These are phyloP conservation scores for Huntiella abstrusa DNA, from an alignment of 2,329 filamentous ascomycete genomes.

Conservation along the genomic window DNA sequence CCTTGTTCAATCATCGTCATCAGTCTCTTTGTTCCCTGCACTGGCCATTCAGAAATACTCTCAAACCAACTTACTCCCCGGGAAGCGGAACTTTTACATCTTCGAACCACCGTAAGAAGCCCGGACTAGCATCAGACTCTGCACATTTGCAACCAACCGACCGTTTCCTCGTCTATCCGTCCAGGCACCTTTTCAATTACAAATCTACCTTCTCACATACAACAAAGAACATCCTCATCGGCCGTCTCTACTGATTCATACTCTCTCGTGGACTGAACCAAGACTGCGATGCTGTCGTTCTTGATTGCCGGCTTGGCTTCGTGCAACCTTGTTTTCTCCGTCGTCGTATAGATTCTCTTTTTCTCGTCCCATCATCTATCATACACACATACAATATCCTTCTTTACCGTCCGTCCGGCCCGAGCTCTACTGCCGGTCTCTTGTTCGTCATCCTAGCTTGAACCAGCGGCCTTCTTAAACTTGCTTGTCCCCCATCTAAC, in stretches of 20 bases:
- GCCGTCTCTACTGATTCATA: no score
- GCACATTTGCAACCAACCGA: no score
- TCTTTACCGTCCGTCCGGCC: no score
- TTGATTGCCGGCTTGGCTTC: slow-evolving; percentile 2
- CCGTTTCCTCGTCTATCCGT: no score
- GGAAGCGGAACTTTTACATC: not conserved
- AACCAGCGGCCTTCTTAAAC: not conserved
- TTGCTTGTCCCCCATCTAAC: not conserved
- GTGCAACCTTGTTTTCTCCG: no score
- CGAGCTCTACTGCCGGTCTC: no score
- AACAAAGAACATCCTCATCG: no score
- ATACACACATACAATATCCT: not conserved
- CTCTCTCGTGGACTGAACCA: not conserved
- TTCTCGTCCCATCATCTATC: slow-evolving; percentile 2
- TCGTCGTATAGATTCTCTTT: not conserved
- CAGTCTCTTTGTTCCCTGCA: not conserved
- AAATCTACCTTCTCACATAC: no score
- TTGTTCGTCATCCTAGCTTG: not conserved
- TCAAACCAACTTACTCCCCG: not conserved
- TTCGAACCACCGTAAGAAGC: not conserved
- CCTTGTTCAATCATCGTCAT: not conserved
- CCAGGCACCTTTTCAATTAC: no score
- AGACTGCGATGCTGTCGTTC: not conserved
- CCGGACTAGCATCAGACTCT: not conserved
- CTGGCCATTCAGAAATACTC: not conserved